phyloP scores from a whole-genome alignment of 805 yeast genomes.

The Wickerhamomyces ciferrii region DNA sequence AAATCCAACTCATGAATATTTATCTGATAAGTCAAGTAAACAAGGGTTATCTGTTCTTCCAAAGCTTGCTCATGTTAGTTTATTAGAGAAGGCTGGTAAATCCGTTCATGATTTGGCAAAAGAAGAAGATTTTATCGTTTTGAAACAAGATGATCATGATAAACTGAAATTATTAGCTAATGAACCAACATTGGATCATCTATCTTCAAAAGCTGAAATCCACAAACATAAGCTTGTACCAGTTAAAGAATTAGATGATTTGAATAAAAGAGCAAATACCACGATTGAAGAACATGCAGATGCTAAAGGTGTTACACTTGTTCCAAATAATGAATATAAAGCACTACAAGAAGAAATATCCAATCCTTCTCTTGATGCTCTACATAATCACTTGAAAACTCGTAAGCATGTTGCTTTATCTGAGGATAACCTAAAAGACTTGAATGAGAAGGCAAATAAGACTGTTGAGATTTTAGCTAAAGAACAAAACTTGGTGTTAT shows the following conservation, averaged over 20 bases:
- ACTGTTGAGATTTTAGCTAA: not conserved
- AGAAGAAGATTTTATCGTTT: constrained; percentile 9
- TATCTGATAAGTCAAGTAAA: constrained; percentile 21
- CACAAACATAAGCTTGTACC: constrained; percentile 15
- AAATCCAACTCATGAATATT: constrained; percentile 27
- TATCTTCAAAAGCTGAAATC: constrained; percentile 9
- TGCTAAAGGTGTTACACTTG: constrained; percentile 5
- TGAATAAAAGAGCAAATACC: constrained; percentile 9
- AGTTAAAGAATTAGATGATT: constrained; percentile 9
- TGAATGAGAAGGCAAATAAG: not conserved
- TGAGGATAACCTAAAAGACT: constrained; percentile 3
- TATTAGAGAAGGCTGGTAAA: constrained; percentile 13
- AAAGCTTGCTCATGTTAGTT: constrained; percentile 14
- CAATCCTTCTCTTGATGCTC: constrained; percentile 15
- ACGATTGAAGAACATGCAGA: constrained; percentile 14
- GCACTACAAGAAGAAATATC: constrained; percentile 8
- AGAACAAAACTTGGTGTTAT: not conserved
- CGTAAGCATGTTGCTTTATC: constrained; percentile 8
- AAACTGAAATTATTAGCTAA: constrained; percentile 14
- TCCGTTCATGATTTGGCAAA: constrained; percentile 17
- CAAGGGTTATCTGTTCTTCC: constrained; percentile 24
- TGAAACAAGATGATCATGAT: constrained; percentile 7
- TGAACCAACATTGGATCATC: constrained; percentile 17
- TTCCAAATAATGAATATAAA: constrained; percentile 5
- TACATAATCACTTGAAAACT: constrained; percentile 7